These are phyloP conservation scores for Dioscorea dumetorum DNA, from an alignment of 106 monocot species.

Conservation along the genomic window DNA sequence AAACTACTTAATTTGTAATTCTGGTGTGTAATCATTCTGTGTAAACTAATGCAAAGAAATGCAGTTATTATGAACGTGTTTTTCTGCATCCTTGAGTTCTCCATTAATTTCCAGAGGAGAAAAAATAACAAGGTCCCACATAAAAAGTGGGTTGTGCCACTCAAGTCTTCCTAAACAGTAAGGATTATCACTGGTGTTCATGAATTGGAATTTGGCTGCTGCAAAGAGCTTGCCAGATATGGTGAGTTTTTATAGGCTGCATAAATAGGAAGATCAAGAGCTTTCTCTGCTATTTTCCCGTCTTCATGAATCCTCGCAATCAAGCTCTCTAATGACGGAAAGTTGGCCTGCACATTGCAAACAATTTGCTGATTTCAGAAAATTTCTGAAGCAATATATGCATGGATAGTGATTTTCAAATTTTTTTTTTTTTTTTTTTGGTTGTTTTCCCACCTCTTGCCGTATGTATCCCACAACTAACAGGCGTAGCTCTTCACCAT, in stretches of 20 bases:
- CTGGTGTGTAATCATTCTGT: too few relatives aligned
- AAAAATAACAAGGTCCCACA: too few relatives aligned
- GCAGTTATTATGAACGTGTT: too few relatives aligned
- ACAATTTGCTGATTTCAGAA: not conserved
- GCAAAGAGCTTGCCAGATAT: constrained; percentile 25
- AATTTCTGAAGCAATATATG: not conserved
- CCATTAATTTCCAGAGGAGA: too few relatives aligned
- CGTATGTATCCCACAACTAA: constrained; percentile 86
- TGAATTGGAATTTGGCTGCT: constrained; percentile 4
- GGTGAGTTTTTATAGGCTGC: constrained; percentile 56
- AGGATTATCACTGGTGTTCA: not conserved
- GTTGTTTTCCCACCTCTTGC: constrained; percentile 58
- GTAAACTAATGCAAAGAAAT: too few relatives aligned
- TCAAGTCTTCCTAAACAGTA: not conserved
- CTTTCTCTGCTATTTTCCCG: constrained; percentile 70
- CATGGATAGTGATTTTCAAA: not conserved
- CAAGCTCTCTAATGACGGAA: constrained; percentile 87
- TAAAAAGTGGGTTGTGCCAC: too few relatives aligned
- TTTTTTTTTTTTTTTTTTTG: too few relatives aligned
- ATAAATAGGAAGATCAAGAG: constrained; percentile 80
- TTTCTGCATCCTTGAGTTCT: too few relatives aligned
- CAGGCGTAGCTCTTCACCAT: constrained; percentile 88
- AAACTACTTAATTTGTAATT: too few relatives aligned
- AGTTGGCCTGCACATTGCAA: constrained; percentile 55
- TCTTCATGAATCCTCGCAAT: constrained; percentile 87